Evolutionary conservation across 192 early-diverging fungal species (phyloP).

Genomic region (Allomyces macrogynus): DNA sequence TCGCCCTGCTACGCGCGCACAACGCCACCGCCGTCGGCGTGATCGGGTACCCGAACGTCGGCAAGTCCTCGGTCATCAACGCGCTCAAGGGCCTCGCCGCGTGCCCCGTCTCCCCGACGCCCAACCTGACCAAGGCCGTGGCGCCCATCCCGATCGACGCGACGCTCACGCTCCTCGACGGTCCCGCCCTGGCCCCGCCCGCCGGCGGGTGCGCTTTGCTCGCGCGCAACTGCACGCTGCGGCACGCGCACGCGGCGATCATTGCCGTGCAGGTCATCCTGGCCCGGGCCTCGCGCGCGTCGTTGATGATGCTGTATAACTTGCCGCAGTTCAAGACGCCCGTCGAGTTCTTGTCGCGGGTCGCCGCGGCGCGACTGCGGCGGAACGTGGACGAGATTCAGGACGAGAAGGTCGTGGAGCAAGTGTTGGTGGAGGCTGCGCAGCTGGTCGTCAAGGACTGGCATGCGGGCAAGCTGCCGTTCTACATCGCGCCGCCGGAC

Average conservation of each 20-base stretch:
- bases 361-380: conserved; percentile 58
- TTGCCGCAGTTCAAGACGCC: conserved; percentile 57
- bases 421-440: conserved; percentile 45
- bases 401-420: too few species aligned
- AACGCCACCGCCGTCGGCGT: conserved; percentile 85
- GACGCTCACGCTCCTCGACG: conserved; percentile 90
- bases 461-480: conserved; percentile 90
- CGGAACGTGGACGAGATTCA: conserved; percentile 28
- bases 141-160: conserved; percentile 94
- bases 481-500: conserved; percentile 73
- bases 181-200: conserved; percentile 69
- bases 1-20: conserved; percentile 92
- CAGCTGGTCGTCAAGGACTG: conserved; percentile 79
- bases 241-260: conserved; percentile 82
- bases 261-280: conserved; percentile 85
- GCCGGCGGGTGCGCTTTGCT: conserved; percentile 43
- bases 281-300: conserved; percentile 46
- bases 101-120: conserved; percentile 91
- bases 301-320: conserved; percentile 63
- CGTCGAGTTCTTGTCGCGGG: conserved; percentile 62
- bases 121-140: conserved; percentile 98
- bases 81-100: conserved; percentile 79
- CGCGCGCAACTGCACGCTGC: conserved; percentile 90
- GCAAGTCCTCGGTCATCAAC: conserved; percentile 97
- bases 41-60: conserved; percentile 98